A percentile compares a stretch with the other conserved stretches of the same genome.
phyloP scores from a whole-genome alignment of 768 basidiomycete genomes.

The Inosperma sp. region DNA sequence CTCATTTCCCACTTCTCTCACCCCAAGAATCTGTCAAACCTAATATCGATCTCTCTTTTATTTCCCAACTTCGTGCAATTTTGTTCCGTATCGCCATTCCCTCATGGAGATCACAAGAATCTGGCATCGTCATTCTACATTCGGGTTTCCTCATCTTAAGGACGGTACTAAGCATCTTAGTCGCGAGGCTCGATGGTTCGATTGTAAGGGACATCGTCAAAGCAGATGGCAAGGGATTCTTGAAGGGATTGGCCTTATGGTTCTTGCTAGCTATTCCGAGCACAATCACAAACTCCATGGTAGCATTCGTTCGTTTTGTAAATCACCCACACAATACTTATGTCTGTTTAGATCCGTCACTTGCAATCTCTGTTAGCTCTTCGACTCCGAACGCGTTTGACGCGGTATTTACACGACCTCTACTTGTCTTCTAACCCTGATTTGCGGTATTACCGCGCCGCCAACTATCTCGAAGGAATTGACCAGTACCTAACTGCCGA shows the following conservation, averaged over 20 bases:
- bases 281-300: conserved; percentile 95
- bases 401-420: conserved; percentile 87
- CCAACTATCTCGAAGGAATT: conserved; percentile 54
- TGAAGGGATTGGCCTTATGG: conserved; percentile 81
- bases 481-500: conserved; percentile 95
- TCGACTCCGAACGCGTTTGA: conserved; percentile 77
- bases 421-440: conserved; percentile 76
- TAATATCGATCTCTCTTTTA: conserved; percentile 25
- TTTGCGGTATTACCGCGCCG: conserved; percentile 60
- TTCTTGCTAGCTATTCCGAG: conserved; percentile 88
- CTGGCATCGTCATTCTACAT: conserved; percentile 68
- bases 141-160: conserved; percentile 81
- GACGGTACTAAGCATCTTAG: conserved; percentile 83
- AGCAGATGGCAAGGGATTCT: conserved; percentile 79
- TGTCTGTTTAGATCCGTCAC: conserved; percentile 63
- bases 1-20: conserved; percentile 43
- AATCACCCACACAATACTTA: not conserved
- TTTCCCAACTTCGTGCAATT: conserved; percentile 26
- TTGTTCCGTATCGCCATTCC: conserved; percentile 66
- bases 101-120: conserved; percentile 61
- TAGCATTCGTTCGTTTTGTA: conserved; percentile 25
- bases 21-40: conserved; percentile 11
- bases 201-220: conserved; percentile 88
- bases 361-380: conserved; percentile 84
- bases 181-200: conserved; percentile 83